phyloP scores from a whole-genome alignment of 78 protist genomes.

The slime mould (Dictyostelium discoideum) region dicty_2.7 NC_007088.5:3688001-3688500 shows the following conservation, averaged over 20 bases:
- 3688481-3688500: background rate
- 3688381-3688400: background rate
- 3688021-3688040: background rate
- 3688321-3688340: background rate
- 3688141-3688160: background rate
- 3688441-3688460: background rate
- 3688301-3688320: background rate
- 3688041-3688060: background rate
- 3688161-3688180: background rate
- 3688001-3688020: background rate
- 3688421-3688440: background rate
- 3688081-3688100: background rate
- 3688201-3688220: background rate
- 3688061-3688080: background rate
- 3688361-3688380: background rate
- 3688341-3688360: background rate
- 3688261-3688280: constrained; percentile 7
- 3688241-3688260: background rate
- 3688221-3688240: background rate
- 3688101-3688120: background rate
- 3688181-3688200: background rate
- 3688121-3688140: background rate
- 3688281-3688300: background rate
- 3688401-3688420: background rate
- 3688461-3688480: background rate